These are phyloP conservation scores for Rhynchosporium graminicola DNA, from an alignment of 2,329 filamentous ascomycete species.

Conservation along the genomic window DNA sequence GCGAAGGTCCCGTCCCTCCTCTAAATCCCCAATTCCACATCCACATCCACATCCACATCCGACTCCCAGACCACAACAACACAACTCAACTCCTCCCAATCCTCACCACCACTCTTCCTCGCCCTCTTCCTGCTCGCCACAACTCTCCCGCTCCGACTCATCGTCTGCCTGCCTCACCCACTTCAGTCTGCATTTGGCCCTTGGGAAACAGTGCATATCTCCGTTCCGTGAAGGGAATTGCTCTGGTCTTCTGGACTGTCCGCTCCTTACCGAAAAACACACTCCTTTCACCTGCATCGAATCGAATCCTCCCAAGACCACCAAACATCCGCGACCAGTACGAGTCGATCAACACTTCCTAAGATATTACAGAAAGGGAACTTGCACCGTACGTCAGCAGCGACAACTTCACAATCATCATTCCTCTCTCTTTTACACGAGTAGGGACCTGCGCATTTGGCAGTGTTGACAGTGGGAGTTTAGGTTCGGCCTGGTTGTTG, in stretches of 20 bases:
- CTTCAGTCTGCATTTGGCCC: constrained; percentile 18
- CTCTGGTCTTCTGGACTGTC: constrained; percentile 27
- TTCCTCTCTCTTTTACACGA: neutral
- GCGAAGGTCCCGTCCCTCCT: neutral
- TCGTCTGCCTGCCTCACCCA: neutral
- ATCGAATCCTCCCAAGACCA: neutral
- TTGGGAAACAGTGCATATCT: constrained; percentile 18
- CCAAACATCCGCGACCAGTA: constrained; percentile 1
- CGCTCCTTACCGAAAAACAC: constrained; percentile 26
- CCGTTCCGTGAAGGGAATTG: constrained; percentile 19
- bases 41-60: neutral
- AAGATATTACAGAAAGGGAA: constrained; percentile 18
- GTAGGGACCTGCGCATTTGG: neutral
- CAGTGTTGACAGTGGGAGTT: constrained; percentile 10
- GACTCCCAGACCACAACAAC: neutral
- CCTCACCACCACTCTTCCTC: neutral
- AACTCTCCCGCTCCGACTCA: neutral
- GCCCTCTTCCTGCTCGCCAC: neutral
- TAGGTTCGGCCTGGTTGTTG: constrained; percentile 10
- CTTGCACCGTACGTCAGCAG: constrained; percentile 21
- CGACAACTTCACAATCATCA: constrained; percentile 5
- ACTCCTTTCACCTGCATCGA: constrained; percentile 20
- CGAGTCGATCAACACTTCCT: constrained; percentile 19
- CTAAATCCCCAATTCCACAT: neutral
- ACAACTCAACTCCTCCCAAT: neutral